Evolutionary conservation across 371 early-diverging fungal genomes (phyloP).

Genomic region (Mortierella sp.): DNA sequence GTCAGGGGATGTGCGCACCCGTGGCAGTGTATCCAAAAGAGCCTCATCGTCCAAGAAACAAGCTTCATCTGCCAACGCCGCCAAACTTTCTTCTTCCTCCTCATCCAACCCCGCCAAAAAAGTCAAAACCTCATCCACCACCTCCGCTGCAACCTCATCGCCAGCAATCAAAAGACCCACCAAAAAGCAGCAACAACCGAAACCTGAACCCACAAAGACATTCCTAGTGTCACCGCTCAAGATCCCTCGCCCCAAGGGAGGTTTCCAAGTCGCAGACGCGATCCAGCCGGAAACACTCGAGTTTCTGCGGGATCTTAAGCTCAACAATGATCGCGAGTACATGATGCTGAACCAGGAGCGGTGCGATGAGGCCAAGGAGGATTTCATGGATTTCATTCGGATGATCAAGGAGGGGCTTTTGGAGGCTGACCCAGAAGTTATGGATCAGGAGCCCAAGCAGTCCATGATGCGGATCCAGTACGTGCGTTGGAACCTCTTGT

Average conservation of each 20-base stretch:
- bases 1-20: not conserved
- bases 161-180: constrained; percentile 1
- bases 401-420: constrained; percentile 60
- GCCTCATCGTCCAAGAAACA: not conserved
- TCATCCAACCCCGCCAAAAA: constrained; percentile 18
- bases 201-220: constrained; percentile 14
- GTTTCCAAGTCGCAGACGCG: constrained; percentile 65
- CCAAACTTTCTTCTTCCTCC: constrained; percentile 21
- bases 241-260: constrained; percentile 62
- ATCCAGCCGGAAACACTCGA: constrained; percentile 64
- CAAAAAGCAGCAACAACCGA: not conserved
- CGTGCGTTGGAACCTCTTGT: not conserved
- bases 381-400: constrained; percentile 68
- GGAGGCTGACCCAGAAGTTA: constrained; percentile 62
- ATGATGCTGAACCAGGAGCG: constrained; percentile 61
- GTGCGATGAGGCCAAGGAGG: constrained; percentile 58
- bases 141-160: not conserved
- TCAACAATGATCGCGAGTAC: constrained; percentile 69
- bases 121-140: not conserved
- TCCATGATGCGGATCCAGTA: constrained; percentile 68
- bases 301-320: constrained; percentile 63
- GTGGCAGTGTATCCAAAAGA: not conserved
- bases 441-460: constrained; percentile 63
- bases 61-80: not conserved
- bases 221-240: constrained; percentile 28